Percentiles rank a stretch among this genome's conserved stretches.
Conservation (phyloP, 495 filamentous ascomycete species). For the Penicillium antarcticum region DNA sequence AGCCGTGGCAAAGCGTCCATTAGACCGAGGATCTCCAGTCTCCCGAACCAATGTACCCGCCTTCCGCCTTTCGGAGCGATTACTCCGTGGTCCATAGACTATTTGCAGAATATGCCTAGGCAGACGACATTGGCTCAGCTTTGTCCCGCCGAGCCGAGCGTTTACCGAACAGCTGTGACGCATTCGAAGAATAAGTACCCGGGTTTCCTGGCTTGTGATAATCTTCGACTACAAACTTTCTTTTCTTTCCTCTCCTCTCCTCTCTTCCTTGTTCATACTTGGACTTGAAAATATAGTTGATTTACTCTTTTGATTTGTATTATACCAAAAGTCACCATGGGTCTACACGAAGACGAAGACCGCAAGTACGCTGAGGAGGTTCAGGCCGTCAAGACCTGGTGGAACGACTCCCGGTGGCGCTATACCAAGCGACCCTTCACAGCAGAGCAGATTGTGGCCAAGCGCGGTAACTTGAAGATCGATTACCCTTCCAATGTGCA, state of each 20-base stretch:
- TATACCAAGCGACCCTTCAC: constrained; percentile 91
- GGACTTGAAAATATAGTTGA: constrained; percentile 11
- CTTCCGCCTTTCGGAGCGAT: constrained; percentile 25
- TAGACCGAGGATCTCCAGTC: constrained; percentile 44
- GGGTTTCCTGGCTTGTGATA: constrained; percentile 36
- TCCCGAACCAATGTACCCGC: constrained; percentile 38
- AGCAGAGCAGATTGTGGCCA: constrained; percentile 93
- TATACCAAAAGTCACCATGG: constrained; percentile 35
- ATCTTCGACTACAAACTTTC: background rate
- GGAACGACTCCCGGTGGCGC: constrained; percentile 87
- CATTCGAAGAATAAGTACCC: constrained; percentile 36
- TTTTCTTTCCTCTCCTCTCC: constrained; percentile 15
- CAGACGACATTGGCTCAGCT: constrained; percentile 9
- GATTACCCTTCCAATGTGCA: constrained; percentile 85
- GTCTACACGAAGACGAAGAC: constrained; percentile 69
- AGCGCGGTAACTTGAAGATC: constrained; percentile 88
- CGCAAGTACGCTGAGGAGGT: constrained; percentile 77
- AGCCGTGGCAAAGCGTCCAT: constrained; percentile 23
- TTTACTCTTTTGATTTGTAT: constrained; percentile 5
- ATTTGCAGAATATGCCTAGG: constrained; percentile 13
- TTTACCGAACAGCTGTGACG: constrained; percentile 43
- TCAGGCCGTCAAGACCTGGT: constrained; percentile 86
- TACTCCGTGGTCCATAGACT: constrained; percentile 28
- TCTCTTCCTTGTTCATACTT: background rate
- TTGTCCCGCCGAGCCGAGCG: constrained; percentile 45